Conservation (phyloP, 371 early-diverging fungal genomes). For the Mortierella sp. region DNA sequence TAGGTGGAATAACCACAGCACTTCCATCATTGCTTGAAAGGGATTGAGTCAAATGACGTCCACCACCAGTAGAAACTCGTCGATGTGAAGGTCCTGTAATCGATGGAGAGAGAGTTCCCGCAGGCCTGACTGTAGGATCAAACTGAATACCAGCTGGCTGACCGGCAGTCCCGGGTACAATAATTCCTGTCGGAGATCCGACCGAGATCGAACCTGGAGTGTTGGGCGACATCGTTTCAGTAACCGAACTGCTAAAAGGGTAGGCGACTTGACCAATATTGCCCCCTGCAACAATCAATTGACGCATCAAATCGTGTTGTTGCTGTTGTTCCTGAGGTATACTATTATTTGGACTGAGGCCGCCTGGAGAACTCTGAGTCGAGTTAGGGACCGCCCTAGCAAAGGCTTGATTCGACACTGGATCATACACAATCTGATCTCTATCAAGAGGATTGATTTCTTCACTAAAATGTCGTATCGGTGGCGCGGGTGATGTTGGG, state of each 20-base stretch:
- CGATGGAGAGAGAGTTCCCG: slow-evolving; percentile 32
- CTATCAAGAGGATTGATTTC: slow-evolving; percentile 50
- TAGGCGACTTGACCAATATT: neutral
- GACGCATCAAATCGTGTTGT: slow-evolving; percentile 30
- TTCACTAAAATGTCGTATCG: slow-evolving; percentile 44
- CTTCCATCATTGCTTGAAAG: slow-evolving; percentile 20
- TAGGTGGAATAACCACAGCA: slow-evolving; percentile 27
- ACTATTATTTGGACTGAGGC: slow-evolving; percentile 37
- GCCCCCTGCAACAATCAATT: slow-evolving; percentile 36
- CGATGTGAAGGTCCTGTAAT: slow-evolving; percentile 15
- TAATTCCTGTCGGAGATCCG: slow-evolving; percentile 33
- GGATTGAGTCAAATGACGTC: slow-evolving; percentile 16
- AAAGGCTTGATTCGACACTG: slow-evolving; percentile 42
- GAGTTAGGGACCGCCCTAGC: slow-evolving; percentile 31
- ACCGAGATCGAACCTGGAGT: slow-evolving; percentile 21
- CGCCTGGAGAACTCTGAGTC: slow-evolving; percentile 48
- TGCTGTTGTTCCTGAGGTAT: slow-evolving; percentile 22
- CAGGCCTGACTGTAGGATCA: slow-evolving; percentile 35
- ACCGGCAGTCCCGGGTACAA: slow-evolving; percentile 12
- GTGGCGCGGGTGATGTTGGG: slow-evolving; percentile 61
- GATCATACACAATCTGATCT: slow-evolving; percentile 39
- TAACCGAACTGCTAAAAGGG: slow-evolving; percentile 15
- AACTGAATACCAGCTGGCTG: slow-evolving; percentile 40
- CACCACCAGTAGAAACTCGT: slow-evolving; percentile 30
- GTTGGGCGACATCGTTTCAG: slow-evolving; percentile 26